Conservation (phyloP, 1,284 basidiomycete genomes). For the Cutaneotrichosporon sp. region DNA sequence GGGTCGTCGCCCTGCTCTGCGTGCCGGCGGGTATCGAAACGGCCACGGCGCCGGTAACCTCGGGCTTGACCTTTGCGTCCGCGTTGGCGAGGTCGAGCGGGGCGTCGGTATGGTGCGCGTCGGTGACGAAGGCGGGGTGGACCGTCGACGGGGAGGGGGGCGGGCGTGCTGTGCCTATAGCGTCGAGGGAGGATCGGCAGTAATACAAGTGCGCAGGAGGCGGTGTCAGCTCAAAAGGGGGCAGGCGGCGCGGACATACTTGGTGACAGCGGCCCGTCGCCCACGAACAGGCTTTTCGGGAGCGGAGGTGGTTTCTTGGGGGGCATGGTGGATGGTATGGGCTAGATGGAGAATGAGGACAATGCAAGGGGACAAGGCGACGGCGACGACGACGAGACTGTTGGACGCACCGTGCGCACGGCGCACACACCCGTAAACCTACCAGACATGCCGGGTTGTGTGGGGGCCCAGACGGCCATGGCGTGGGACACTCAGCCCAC, state of each 20-base stretch:
- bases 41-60: conserved; percentile 4
- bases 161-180: neutral
- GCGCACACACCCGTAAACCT: too few species aligned
- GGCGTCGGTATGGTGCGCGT: conserved; percentile 31
- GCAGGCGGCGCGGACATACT: conserved; percentile 20
- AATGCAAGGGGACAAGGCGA: neutral
- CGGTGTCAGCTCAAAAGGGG: too few species aligned
- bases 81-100: neutral
- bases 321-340: conserved; percentile 24
- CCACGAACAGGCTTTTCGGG: conserved; percentile 31
- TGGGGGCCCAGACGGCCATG: too few species aligned
- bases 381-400: too few species aligned
- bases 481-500: too few species aligned
- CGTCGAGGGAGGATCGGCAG: too few species aligned
- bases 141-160: conserved; percentile 35
- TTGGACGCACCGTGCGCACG: too few species aligned
- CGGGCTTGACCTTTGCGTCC: conserved; percentile 2
- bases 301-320: conserved; percentile 39
- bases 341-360: neutral
- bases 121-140: conserved; percentile 38
- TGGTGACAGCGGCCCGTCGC: conserved; percentile 35
- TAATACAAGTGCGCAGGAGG: too few species aligned
- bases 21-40: neutral
- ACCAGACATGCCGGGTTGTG: too few species aligned
- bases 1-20: too few species aligned